Percentiles rank a stretch among this genome's conserved stretches.
Evolutionary conservation across 139 green algal species (phyloP).

Genomic region (Micractinium sp.): DNA sequence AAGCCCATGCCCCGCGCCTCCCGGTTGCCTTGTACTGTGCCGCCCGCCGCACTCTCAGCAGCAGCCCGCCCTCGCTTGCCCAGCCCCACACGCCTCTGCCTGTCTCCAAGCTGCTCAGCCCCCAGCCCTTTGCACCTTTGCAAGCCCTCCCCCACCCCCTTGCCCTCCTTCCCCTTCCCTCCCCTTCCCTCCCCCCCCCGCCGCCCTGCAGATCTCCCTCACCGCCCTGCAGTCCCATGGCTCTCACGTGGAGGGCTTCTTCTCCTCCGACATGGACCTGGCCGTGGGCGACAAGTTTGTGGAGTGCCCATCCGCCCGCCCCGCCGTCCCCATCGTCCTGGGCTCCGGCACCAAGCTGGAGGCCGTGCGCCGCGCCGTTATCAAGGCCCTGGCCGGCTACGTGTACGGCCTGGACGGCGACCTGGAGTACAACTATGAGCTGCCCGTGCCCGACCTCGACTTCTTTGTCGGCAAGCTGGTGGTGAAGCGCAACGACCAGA

Average conservation of each 20-base stretch:
- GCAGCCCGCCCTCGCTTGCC: background rate
- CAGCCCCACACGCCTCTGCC: background rate
- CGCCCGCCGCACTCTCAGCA: background rate
- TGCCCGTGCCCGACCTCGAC: background rate
- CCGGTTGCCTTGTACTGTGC: too few relatives aligned
- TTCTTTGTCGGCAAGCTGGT: background rate
- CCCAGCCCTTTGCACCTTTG: background rate
- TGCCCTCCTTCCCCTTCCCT: background rate
- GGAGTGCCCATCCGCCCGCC: background rate
- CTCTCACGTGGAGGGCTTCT: background rate
- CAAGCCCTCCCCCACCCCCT: background rate
- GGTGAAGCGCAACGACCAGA: background rate
- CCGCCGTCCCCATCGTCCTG: background rate
- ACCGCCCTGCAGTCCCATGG: background rate
- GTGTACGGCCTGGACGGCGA: background rate
- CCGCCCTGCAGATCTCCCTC: background rate
- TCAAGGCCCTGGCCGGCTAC: background rate
- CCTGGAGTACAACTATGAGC: background rate
- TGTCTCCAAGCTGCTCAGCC: background rate
- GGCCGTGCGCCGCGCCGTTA: background rate
- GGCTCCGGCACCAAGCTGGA: background rate
- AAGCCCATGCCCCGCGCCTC: too few relatives aligned
- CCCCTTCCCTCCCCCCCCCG: background rate
- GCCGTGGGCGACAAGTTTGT: background rate
- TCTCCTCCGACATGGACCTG: background rate